Base-by-base conservation (phyloP, 1,139 yeast genomes). In the Geotrichum fermentans region DNA sequence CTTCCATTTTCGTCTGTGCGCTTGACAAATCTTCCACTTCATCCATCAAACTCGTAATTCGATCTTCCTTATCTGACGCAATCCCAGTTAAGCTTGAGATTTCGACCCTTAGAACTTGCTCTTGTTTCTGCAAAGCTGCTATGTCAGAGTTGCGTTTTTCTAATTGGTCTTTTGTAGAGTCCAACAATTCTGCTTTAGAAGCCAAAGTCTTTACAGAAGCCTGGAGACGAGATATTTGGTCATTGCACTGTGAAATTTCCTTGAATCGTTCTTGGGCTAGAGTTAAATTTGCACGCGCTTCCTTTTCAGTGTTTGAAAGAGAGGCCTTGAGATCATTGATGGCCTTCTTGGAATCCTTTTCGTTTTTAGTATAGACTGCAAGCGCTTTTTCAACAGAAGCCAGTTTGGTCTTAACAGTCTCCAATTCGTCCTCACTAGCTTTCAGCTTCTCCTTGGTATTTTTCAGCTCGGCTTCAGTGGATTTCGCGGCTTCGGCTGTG, bases 71-170 rank as follows among this genome's bases (percentile, higher is more conserved):
- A 2, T 56, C 59, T 2, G 55, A 28, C 8, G 55, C 43, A 21
- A 47, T 36, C 2, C 57, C 61, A 29, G 65, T 64, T 13, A 68
- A 43, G 3, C 58, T 46, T 2, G 55, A 53, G 11, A 65, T 66
- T 29, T 66, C 66, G 18, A 61, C 60, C 14, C 58, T 58, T n/a
- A 68, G 42, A 1, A 52, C 51, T 36, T 49, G 50, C 35, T 54
- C 57, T 26, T 51, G 22, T 37, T 53, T 57, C 43, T 49, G 16
- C 48, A 53, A 35, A 14, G 32, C 37, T 14, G 40, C 43, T 10
- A 45, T 40, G 14, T 51, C 52, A 13, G 52, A 46, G 7, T 49
- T 42, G 14, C 29, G 37, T 18, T 45, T 39, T 2, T 50, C 24
- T 10, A 47, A 33, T 17, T 49, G 45, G 11, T 40, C 55, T 26